A percentile compares a stretch with the other conserved stretches of the same genome.
Evolutionary conservation across 1,284 basidiomycete species (phyloP).

Genomic region (Rhodotorula sp.): DNA sequence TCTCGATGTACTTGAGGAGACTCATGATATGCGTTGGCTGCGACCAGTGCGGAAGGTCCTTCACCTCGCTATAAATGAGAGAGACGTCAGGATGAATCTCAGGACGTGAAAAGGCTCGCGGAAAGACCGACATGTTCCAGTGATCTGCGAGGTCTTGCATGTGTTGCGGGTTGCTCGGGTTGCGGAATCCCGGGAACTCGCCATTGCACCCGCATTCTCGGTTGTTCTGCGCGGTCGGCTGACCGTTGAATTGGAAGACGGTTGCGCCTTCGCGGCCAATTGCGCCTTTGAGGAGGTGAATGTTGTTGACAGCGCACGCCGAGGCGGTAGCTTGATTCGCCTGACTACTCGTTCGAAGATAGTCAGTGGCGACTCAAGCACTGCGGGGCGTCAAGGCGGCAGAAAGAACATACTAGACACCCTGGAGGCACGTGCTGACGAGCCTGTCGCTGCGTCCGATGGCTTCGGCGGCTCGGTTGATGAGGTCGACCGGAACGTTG

Average conservation of each 20-base stretch:
- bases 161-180: constrained; percentile 13
- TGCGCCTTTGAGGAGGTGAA: constrained; percentile 14
- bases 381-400: too few relatives aligned
- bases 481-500: constrained; percentile 1
- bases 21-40: constrained; percentile 22
- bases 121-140: constrained; percentile 11
- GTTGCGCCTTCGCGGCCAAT: constrained; percentile 9
- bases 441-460: constrained; percentile 14
- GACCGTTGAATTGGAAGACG: constrained; percentile 21
- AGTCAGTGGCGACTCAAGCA: too few relatives aligned
- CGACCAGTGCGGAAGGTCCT: constrained; percentile 12
- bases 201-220: constrained; percentile 16
- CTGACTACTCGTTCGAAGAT: too few relatives aligned
- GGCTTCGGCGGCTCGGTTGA: constrained; percentile 6
- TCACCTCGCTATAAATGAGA: constrained; percentile 4
- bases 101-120: not conserved
- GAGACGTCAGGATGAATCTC: not conserved
- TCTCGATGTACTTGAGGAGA: constrained; percentile 18
- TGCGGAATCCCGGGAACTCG: constrained; percentile 20
- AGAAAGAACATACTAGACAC: constrained; percentile 8
- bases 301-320: constrained; percentile 19
- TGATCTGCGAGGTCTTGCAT: constrained; percentile 18
- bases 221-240: constrained; percentile 23
- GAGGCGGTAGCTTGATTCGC: constrained; percentile 14
- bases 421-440: constrained; percentile 16